A percentile compares a stretch with the other conserved stretches of the same genome.
phyloP scores from a whole-genome alignment of 495 filamentous ascomycete genomes.

The Beverwykella pulmonaria region DNA sequence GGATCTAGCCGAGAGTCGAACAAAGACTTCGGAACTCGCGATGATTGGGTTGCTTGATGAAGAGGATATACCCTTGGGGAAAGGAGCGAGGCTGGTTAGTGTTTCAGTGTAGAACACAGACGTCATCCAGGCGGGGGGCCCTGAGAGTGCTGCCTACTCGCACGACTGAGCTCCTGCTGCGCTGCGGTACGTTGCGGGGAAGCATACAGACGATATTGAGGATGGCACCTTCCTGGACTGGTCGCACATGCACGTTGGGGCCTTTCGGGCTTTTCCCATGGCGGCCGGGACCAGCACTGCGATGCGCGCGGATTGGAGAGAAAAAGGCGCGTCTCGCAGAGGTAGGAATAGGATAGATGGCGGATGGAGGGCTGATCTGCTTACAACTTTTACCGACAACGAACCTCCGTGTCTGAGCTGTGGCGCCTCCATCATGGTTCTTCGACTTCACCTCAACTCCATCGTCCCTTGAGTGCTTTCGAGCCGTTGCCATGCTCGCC shows the following conservation, averaged over 20 bases:
- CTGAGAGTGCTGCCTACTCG: conserved; percentile 22
- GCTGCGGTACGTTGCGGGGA: too few species aligned
- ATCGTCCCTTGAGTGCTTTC: neutral
- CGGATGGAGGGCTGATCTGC: conserved; percentile 2
- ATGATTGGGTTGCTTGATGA: conserved; percentile 7
- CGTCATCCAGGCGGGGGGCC: conserved; percentile 14
- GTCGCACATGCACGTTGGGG: neutral
- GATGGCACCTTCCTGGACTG: neutral
- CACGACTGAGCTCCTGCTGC: too few species aligned
- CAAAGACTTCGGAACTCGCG: neutral
- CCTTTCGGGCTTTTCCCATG: neutral
- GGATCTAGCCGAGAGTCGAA: neutral
- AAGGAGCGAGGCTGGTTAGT: neutral
- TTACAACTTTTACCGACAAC: conserved; percentile 20
- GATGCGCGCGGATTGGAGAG: neutral
- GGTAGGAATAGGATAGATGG: neutral
- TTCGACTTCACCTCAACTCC: neutral
- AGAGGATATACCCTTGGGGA: neutral
- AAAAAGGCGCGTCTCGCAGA: neutral
- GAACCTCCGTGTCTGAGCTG: neutral
- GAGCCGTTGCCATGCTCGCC: neutral
- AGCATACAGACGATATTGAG: too few species aligned
- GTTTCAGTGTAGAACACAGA: conserved; percentile 20
- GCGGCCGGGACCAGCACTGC: too few species aligned
- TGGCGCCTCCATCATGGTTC: neutral